Evolutionary conservation across 495 filamentous ascomycete species (phyloP).

Genomic region (Hypoxylon trugodes): DNA sequence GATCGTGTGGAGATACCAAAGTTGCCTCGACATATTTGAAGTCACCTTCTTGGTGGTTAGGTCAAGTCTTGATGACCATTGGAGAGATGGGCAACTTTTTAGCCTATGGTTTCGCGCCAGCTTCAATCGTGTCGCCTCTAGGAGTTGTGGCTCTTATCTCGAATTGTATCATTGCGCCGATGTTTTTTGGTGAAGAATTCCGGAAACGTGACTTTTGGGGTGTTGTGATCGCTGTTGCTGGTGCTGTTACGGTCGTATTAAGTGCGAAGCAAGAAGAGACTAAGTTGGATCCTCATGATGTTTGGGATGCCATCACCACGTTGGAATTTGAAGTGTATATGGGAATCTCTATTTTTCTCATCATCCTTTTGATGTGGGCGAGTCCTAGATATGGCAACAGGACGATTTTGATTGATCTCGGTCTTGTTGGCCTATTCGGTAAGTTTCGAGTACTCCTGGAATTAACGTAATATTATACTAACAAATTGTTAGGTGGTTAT

Average conservation of each 20-base stretch:
- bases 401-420: slow-evolving; percentile 92
- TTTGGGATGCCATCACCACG: slow-evolving; percentile 86
- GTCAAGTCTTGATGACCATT: slow-evolving; percentile 88
- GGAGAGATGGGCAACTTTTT: slow-evolving; percentile 97
- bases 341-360: slow-evolving; percentile 74
- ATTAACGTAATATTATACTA: slow-evolving; percentile 18
- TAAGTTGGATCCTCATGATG: slow-evolving; percentile 88
- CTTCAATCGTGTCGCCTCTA: slow-evolving; percentile 95
- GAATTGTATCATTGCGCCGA: slow-evolving; percentile 94
- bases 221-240: slow-evolving; percentile 81
- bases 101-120: slow-evolving; percentile 97
- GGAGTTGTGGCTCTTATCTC: slow-evolving; percentile 95
- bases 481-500: slow-evolving; percentile 73
- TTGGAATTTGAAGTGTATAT: slow-evolving; percentile 94
- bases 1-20: slow-evolving; percentile 47
- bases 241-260: slow-evolving; percentile 91
- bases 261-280: slow-evolving; percentile 90
- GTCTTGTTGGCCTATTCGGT: slow-evolving; percentile 93
- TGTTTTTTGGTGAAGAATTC: slow-evolving; percentile 89
- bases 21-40: slow-evolving; percentile 69
- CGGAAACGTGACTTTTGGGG: slow-evolving; percentile 87
- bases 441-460: slow-evolving; percentile 43
- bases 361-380: slow-evolving; percentile 78
- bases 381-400: slow-evolving; percentile 81
- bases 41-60: slow-evolving; percentile 95